Evolutionary conservation across 805 yeast genomes (phyloP), one percentile per base, ranked within the genome.

Genomic region (Candida cerambycidarum): DNA sequence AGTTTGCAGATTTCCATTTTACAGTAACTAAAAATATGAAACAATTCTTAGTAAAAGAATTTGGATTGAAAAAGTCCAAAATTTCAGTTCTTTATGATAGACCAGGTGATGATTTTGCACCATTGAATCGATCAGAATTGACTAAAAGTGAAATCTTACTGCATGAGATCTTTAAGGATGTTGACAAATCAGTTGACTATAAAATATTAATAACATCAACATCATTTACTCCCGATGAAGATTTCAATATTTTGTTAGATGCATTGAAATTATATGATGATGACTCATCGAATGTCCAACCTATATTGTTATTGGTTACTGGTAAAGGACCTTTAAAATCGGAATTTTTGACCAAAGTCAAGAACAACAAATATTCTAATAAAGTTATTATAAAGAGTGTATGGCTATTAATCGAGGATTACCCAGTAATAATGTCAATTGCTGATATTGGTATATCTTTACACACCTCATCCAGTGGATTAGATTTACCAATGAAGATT

Each of bases 401-500:
- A 0, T 93, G 99, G 98, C 69, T 93, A 16, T 56, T 83, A 0
- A 67, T 80, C 5, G 87, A 82, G 43, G 89, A 88, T 44, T 93
- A 93, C 59, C 97, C 97, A 0, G 61, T 69, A 39, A 66, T 93
- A 1, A 59, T 93, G 23, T 82, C 82, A 2, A 65, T 80, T 3
- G 92, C 96, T 3, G 97, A 93, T 57, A 58, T 90, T 27, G 98
- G 97, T 1, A 75, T 93, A 1, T 92, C 98, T 1, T 67, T 93
- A 47, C 99, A 93, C 62, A 78, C 83, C 3, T 90, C 98, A 0
- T 85, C 95, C 34, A 85, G 96, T 35, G 99, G 99, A 0, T 73
- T 86, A 43, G 99, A 93, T 57, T 72, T 93, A 44, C 99, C 99
- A 1, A 93, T 93, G 99, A 93, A 93, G 62, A 86, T 93, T 27